Percentiles rank a stretch among this genome's conserved stretches.
phyloP scores from a whole-genome alignment of 306 rosid genomes.

The Trifolium repens region DNA sequence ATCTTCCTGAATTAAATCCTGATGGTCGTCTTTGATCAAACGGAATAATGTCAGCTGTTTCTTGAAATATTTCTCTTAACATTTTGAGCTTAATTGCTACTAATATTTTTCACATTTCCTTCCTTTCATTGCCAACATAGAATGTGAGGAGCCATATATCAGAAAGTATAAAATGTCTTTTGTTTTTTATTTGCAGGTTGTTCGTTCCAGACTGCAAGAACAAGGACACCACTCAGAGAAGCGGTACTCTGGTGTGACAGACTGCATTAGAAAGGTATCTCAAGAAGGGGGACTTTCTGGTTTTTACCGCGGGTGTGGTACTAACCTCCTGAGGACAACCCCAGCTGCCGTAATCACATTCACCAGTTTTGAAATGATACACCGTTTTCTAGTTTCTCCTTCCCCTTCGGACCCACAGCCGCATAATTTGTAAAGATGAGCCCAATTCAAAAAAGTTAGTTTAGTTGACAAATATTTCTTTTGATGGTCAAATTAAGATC shows the following conservation, averaged over 20 bases:
- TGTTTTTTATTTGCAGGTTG: slow-evolving; percentile 53
- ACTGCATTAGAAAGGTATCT: slow-evolving; percentile 67
- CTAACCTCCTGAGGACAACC: slow-evolving; percentile 83
- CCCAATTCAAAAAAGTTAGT: slow-evolving; percentile 17
- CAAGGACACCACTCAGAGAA: slow-evolving; percentile 77
- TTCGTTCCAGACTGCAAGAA: slow-evolving; percentile 82
- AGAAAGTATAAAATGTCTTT: slow-evolving; percentile 17
- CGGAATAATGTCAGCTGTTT: neutral
- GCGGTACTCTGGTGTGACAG: slow-evolving; percentile 64
- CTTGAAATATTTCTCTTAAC: slow-evolving; percentile 6
- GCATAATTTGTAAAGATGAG: slow-evolving; percentile 56
- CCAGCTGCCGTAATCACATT: slow-evolving; percentile 87
- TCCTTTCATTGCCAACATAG: slow-evolving; percentile 7
- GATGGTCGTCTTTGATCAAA: neutral
- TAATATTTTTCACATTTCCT: neutral
- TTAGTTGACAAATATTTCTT: slow-evolving; percentile 10
- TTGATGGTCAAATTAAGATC: slow-evolving; percentile 19
- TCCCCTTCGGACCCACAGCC: slow-evolving; percentile 63
- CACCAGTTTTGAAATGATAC: slow-evolving; percentile 89
- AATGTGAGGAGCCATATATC: slow-evolving; percentile 2
- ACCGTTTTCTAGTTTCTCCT: slow-evolving; percentile 68
- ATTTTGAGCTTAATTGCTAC: neutral
- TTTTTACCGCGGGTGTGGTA: slow-evolving; percentile 81
- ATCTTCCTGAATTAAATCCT: slow-evolving; percentile 9
- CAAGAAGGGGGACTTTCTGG: slow-evolving; percentile 70